Percentiles rank a stretch among this genome's conserved stretches.
phyloP scores from a whole-genome alignment of 2,329 filamentous ascomycete species.

The Biscogniauxia mediterranea region DNA sequence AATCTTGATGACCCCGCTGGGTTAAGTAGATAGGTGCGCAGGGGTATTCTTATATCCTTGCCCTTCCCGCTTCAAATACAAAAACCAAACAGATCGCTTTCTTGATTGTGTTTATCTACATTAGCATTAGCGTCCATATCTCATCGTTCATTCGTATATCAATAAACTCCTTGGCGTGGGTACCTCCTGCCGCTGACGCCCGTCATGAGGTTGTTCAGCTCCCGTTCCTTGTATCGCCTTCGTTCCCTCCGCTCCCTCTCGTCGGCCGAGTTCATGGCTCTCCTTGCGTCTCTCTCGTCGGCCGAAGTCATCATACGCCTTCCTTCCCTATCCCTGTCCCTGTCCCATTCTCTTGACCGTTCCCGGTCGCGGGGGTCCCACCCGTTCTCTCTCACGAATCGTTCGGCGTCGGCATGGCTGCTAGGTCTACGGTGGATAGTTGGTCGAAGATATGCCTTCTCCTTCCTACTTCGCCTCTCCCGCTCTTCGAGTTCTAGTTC shows the following conservation, averaged over 20 bases:
- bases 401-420: constrained; percentile 31
- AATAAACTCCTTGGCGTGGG: constrained; percentile 14
- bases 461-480: constrained; percentile 26
- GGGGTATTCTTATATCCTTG: too few species aligned
- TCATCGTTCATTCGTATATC: neutral
- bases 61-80: too few species aligned
- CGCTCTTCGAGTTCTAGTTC: constrained; percentile 27
- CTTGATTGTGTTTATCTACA: neutral
- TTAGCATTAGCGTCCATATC: neutral
- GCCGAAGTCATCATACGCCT: neutral
- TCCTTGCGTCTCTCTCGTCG: constrained; percentile 30
- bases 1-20: too few species aligned
- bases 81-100: too few species aligned
- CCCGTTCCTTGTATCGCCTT: constrained; percentile 25
- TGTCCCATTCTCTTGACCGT: constrained; percentile 30
- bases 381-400: constrained; percentile 22
- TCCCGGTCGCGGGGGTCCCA: constrained; percentile 28
- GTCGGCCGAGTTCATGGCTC: constrained; percentile 24
- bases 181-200: constrained; percentile 31
- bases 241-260: constrained; percentile 29
- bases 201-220: constrained; percentile 19
- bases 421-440: constrained; percentile 27
- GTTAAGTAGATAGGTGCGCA: too few species aligned
- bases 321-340: constrained; percentile 11
- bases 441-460: constrained; percentile 29